Evolutionary conservation across 495 filamentous ascomycete genomes (phyloP).

Genomic region (Hypoxylon cercidicola): DNA sequence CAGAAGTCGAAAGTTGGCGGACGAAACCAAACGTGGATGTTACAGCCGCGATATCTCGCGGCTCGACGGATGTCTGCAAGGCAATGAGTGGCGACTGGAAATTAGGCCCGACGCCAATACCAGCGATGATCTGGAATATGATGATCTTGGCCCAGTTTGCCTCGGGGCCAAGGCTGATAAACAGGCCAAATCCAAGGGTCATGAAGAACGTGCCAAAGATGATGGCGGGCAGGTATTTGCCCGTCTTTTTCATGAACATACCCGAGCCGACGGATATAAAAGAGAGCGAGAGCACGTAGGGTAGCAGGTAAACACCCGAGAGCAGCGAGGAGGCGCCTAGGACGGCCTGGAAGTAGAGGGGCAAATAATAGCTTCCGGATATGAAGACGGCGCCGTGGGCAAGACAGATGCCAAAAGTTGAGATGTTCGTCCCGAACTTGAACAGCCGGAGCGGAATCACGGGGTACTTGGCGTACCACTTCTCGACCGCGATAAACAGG

Average conservation of each 20-base stretch:
- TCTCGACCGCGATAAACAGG: constrained; percentile 73
- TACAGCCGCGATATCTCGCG: constrained; percentile 77
- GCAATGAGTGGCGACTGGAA: constrained; percentile 81
- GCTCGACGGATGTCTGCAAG: constrained; percentile 71
- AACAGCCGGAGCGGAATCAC: constrained; percentile 79
- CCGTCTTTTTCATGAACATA: constrained; percentile 76
- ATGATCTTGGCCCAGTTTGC: constrained; percentile 67
- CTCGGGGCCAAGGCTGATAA: constrained; percentile 62
- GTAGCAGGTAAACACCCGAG: constrained; percentile 79
- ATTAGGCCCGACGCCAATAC: constrained; percentile 69
- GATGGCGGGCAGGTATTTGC: constrained; percentile 61
- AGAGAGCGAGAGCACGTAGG: constrained; percentile 76
- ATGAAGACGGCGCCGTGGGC: constrained; percentile 77
- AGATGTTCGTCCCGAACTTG: constrained; percentile 67
- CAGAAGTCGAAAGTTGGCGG: constrained; percentile 74
- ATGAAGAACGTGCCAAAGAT: constrained; percentile 64
- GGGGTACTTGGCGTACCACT: constrained; percentile 75
- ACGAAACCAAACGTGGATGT: constrained; percentile 81
- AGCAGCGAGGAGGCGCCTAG: constrained; percentile 74
- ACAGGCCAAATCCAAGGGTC: constrained; percentile 69
- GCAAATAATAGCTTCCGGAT: constrained; percentile 74
- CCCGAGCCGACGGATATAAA: constrained; percentile 69
- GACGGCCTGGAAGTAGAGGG: constrained; percentile 79
- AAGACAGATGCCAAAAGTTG: constrained; percentile 66
- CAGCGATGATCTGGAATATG: constrained; percentile 68